A percentile compares a stretch with the other conserved stretches of the same genome.
phyloP scores from a whole-genome alignment of 331 rosid genomes.

The Spiraea crenata region DNA sequence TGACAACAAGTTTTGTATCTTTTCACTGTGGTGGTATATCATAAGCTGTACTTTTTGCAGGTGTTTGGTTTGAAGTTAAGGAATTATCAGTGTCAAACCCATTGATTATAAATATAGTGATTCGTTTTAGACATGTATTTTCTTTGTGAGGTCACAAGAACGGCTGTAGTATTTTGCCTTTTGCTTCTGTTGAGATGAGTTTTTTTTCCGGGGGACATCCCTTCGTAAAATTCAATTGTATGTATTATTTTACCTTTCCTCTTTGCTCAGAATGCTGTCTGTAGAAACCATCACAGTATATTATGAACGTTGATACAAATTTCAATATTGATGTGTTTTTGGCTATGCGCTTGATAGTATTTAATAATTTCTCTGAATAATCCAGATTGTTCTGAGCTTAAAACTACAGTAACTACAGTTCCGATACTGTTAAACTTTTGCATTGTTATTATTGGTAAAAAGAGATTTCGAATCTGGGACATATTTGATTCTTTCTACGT shows the following conservation, averaged over 20 bases:
- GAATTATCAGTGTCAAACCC: not conserved
- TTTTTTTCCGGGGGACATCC: not conserved
- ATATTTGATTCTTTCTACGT: too few relatives aligned
- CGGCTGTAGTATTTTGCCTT: not conserved
- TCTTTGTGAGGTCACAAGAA: not conserved
- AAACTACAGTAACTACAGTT: too few relatives aligned
- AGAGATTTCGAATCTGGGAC: too few relatives aligned
- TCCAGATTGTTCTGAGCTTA: too few relatives aligned
- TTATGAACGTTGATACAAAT: not conserved
- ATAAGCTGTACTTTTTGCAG: not conserved
- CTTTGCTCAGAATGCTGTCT: slow-evolving; percentile 7
- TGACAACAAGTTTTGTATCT: not conserved
- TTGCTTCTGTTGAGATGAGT: not conserved
- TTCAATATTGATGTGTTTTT: not conserved
- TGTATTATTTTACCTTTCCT: not conserved
- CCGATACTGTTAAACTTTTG: too few relatives aligned
- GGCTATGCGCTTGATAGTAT: not conserved
- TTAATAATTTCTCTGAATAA: too few relatives aligned
- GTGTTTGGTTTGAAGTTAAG: not conserved
- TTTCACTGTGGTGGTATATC: not conserved
- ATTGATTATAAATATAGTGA: not conserved
- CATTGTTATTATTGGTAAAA: too few relatives aligned
- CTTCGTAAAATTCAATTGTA: not conserved
- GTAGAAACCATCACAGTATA: not conserved
- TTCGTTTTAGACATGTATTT: not conserved